Evolutionary conservation across 1,284 basidiomycete species (phyloP).

Genomic region (Vanrija sp.): DNA sequence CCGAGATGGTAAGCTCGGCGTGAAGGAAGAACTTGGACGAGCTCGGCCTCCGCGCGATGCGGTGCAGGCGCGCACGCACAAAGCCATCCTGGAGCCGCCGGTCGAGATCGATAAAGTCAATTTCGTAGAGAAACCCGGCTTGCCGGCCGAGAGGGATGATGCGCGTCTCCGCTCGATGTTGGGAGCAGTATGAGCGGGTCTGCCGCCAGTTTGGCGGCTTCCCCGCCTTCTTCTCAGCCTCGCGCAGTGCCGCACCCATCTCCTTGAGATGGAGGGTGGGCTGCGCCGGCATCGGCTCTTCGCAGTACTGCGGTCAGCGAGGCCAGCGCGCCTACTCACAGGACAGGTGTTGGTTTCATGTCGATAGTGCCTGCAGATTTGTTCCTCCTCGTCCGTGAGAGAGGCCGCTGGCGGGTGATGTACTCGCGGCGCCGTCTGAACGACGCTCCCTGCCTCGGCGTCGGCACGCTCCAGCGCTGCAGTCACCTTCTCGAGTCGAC

Average conservation of each 20-base stretch:
- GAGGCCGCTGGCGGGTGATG: too few relatives aligned
- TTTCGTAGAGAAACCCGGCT: constrained; percentile 33
- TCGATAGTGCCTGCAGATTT: constrained; percentile 5
- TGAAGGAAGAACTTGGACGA: constrained; percentile 20
- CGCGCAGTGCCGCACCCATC: not conserved
- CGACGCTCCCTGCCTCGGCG: not conserved
- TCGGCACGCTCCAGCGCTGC: not conserved
- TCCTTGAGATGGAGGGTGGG: constrained; percentile 14
- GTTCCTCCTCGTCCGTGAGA: not conserved
- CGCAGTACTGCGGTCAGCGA: constrained; percentile 18
- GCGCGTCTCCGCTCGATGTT: constrained; percentile 35
- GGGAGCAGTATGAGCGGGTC: constrained; percentile 28
- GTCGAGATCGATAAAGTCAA: constrained; percentile 32
- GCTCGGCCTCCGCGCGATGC: constrained; percentile 23
- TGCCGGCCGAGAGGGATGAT: constrained; percentile 37
- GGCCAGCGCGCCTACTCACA: not conserved
- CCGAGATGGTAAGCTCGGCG: constrained; percentile 14
- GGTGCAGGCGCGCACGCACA: constrained; percentile 23
- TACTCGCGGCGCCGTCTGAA: too few relatives aligned
- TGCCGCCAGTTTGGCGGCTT: not conserved
- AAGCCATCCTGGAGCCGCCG: constrained; percentile 25
- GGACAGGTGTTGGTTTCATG: constrained; percentile 4
- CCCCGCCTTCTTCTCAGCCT: not conserved
- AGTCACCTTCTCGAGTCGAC: not conserved
- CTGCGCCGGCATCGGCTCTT: constrained; percentile 20